Percentiles rank a stretch among this genome's conserved stretches.
Evolutionary conservation across 192 early-diverging fungal genomes (phyloP).

Genomic region (Mortierella alpina): DNA sequence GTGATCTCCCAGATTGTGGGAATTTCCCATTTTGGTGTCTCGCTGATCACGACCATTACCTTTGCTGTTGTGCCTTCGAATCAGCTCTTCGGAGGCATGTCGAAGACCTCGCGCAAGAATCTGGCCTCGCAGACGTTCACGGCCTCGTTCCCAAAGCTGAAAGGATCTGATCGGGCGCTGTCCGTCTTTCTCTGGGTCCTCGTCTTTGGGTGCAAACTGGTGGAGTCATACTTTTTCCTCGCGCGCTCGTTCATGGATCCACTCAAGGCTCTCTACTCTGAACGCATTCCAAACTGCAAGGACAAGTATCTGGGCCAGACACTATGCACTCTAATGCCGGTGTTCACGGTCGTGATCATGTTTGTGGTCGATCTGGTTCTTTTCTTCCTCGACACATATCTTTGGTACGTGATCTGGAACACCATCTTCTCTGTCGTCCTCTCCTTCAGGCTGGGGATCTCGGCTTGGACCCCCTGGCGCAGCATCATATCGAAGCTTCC

Average conservation of each 20-base stretch:
- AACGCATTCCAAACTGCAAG: constrained; percentile 65
- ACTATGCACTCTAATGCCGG: constrained; percentile 76
- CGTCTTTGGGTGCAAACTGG: constrained; percentile 79
- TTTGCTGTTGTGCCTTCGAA: constrained; percentile 76
- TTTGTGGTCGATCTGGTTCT: constrained; percentile 78
- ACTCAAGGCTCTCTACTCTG: constrained; percentile 65
- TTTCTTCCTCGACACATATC: constrained; percentile 87
- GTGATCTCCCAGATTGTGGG: constrained; percentile 69
- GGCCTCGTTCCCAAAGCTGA: constrained; percentile 79
- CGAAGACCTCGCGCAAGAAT: constrained; percentile 51
- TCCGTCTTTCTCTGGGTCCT: constrained; percentile 78
- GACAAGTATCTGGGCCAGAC: constrained; percentile 66
- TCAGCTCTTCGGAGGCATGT: constrained; percentile 59
- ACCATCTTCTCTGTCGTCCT: constrained; percentile 81
- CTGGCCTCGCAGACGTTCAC: constrained; percentile 71
- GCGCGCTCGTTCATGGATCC: constrained; percentile 84
- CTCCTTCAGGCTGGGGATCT: constrained; percentile 82
- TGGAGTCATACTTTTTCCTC: constrained; percentile 88
- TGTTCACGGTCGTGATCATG: constrained; percentile 78
- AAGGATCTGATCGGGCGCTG: constrained; percentile 70
- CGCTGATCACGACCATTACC: constrained; percentile 71
- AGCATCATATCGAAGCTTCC: constrained; percentile 82
- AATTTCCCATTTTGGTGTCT: constrained; percentile 74
- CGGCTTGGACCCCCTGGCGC: constrained; percentile 86
- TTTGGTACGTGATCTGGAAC: constrained; percentile 92